These are phyloP conservation scores for Leucoagaricus sp. DNA, from an alignment of 1,284 basidiomycete species.

Conservation along the genomic window DNA sequence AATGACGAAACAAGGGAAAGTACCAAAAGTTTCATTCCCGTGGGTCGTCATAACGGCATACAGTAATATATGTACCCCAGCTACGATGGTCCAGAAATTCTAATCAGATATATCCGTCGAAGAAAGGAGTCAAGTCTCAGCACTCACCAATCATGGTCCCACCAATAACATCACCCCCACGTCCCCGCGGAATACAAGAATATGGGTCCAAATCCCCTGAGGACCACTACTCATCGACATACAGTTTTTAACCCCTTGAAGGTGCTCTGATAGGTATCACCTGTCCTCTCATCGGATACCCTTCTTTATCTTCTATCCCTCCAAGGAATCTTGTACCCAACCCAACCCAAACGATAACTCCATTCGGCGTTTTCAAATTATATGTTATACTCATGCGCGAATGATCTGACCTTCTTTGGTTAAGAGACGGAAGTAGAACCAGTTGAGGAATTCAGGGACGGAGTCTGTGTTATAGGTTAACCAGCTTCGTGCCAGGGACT, in stretches of 20 bases:
- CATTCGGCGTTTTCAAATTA: conserved; percentile 39
- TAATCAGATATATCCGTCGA: too few relatives aligned
- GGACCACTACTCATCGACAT: conserved; percentile 47
- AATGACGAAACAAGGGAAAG: too few relatives aligned
- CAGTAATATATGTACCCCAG: too few relatives aligned
- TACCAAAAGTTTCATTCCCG: too few relatives aligned
- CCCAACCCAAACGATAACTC: conserved; percentile 65
- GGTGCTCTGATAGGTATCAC: conserved; percentile 79
- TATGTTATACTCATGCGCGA: conserved; percentile 57
- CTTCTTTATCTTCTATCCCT: conserved; percentile 68
- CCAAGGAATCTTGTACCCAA: conserved; percentile 66
- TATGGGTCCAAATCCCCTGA: conserved; percentile 56
- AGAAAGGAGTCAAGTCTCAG: not conserved
- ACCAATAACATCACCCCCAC: conserved; percentile 66
- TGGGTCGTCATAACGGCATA: too few relatives aligned
- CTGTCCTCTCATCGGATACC: conserved; percentile 83
- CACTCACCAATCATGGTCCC: conserved; percentile 66
- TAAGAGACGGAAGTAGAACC: conserved; percentile 60
- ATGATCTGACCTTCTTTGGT: conserved; percentile 54
- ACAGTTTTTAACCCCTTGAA: conserved; percentile 61
- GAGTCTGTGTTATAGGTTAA: conserved; percentile 60
- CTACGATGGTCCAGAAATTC: too few relatives aligned
- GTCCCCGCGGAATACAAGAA: conserved; percentile 68
- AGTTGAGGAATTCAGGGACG: conserved; percentile 59
- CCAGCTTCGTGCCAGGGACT: conserved; percentile 42